A percentile compares a stretch with the other conserved stretches of the same genome.
Evolutionary conservation across 495 filamentous ascomycete genomes (phyloP).

Genomic region (Talaromyces nanjingensis): DNA sequence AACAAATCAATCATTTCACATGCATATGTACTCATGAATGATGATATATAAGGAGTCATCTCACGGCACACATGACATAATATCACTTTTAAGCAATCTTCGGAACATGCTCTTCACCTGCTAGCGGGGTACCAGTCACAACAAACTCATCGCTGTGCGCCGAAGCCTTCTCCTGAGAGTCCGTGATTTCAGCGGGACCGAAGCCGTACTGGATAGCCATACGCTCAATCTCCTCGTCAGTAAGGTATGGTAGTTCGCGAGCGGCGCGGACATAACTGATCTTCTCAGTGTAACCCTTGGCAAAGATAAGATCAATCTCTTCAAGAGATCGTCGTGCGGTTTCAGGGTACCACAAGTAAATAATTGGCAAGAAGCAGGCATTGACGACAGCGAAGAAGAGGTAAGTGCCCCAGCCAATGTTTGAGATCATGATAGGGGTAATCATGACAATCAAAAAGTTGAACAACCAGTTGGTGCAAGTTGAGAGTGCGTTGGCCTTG

Average conservation of each 20-base stretch:
- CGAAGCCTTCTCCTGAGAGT: background rate
- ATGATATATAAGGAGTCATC: background rate
- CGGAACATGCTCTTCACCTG: background rate
- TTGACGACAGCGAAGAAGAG: conserved; percentile 72
- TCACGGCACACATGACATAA: background rate
- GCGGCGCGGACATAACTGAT: conserved; percentile 68
- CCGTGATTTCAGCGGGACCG: conserved; percentile 2
- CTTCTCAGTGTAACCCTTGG: conserved; percentile 68
- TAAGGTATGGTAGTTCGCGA: conserved; percentile 60
- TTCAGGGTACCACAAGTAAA: conserved; percentile 75
- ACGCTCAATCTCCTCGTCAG: conserved; percentile 55
- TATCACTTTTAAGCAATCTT: background rate
- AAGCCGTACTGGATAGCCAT: conserved; percentile 58
- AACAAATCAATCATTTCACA: background rate
- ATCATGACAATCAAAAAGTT: conserved; percentile 81
- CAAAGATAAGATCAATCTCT: conserved; percentile 76
- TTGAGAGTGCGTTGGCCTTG: conserved; percentile 70
- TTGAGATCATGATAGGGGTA: conserved; percentile 62
- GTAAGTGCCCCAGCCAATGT: conserved; percentile 70
- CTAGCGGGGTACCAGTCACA: background rate
- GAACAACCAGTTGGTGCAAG: conserved; percentile 74
- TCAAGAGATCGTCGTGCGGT: conserved; percentile 64
- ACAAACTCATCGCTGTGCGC: background rate
- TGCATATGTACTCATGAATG: background rate
- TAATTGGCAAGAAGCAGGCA: conserved; percentile 61